Base-by-base conservation (phyloP, 2,329 filamentous ascomycete genomes). In the Pestalotiopsis sp. region DNA sequence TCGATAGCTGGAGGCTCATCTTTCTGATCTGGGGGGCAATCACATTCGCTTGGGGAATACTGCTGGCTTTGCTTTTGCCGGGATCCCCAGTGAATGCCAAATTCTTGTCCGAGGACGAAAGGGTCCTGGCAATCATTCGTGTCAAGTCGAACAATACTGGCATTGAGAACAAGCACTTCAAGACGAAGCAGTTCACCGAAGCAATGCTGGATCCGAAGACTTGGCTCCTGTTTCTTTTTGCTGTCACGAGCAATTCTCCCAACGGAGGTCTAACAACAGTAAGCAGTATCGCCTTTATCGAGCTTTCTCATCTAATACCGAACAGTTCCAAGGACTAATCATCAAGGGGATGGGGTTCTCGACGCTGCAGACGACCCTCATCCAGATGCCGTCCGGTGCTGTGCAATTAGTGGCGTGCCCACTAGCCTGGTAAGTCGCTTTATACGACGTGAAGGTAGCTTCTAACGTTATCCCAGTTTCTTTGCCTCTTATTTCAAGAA, bases 1-100 rank as follows among this genome's bases (percentile, higher is more conserved):
- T 92, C 23, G 82, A 85, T 0, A 86, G 85, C 0, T 92, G 90
- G 90, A 88, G 87, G 74, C 92, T 90, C 71, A 89, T 92, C 67
- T 92, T 92, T 74, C 78, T 93, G 17, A 85, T 92, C n/a, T 89
- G 89, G 4, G 83, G 83, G 7, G 82, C 86, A 1, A 81, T 91
- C 12, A 91, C 88, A 68, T 82, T 86, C 17, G 68, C 82, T 13
- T 92, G 89, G 85, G 90, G 87, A 1, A 82, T 91, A 7, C 78
- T 88, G 12, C 86, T 91, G 74, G 81, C 85, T 57, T 75, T 89
- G 20, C 78, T 89, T 56, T 82, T 91, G 2, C 88, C 89, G 1
- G 87, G 90, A 73, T 86, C 84, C 0, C 89, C 88, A 0, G 81
- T 86, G 23, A 87, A 85, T 1, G 85, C 86, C 14, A 82, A 83